phyloP scores from a whole-genome alignment of 2,329 filamentous ascomycete genomes.

The Hypoxylon sp. region DNA sequence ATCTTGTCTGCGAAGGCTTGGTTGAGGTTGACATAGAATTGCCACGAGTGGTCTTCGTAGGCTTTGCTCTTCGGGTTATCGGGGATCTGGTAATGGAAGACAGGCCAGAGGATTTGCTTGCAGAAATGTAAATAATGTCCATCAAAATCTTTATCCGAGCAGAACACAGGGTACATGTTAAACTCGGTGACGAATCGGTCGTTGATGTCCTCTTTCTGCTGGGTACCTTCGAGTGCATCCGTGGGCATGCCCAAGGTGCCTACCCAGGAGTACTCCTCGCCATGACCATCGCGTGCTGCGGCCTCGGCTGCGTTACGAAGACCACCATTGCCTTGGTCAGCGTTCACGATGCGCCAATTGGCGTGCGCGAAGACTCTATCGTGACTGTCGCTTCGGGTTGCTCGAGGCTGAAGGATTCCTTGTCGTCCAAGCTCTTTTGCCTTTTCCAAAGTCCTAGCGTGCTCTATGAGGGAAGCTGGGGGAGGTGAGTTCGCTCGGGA shows the following conservation, averaged over 20 bases:
- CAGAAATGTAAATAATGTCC: conserved; percentile 96
- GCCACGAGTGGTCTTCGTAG: conserved; percentile 96
- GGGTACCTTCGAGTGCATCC: conserved; percentile 81
- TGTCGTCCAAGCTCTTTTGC: conserved; percentile 70
- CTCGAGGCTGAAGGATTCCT: conserved; percentile 69
- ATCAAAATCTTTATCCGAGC: conserved; percentile 92
- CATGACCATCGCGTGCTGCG: conserved; percentile 76
- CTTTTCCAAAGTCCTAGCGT: conserved; percentile 70
- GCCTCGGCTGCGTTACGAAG: conserved; percentile 90
- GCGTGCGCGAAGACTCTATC: conserved; percentile 81
- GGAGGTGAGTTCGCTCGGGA: conserved; percentile 82
- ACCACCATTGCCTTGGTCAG: conserved; percentile 93
- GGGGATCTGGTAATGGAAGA: conserved; percentile 98
- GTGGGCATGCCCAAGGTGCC: conserved; percentile 95
- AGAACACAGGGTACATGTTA: conserved; percentile 86
- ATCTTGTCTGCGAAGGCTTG: conserved; percentile 94
- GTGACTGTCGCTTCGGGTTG: conserved; percentile 72
- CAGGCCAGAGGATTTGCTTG: conserved; percentile 97
- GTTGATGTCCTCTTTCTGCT: conserved; percentile 86
- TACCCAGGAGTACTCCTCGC: conserved; percentile 87
- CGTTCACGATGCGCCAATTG: conserved; percentile 85
- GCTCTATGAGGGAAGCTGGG: conserved; percentile 81
- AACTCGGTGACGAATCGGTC: conserved; percentile 85
- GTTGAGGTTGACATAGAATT: conserved; percentile 93
- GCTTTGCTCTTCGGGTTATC: conserved; percentile 99